Evolutionary conservation across 2,329 filamentous ascomycete species (phyloP), one percentile per base, ranked within the genome.

Genomic region (Cladosporium velox): DNA sequence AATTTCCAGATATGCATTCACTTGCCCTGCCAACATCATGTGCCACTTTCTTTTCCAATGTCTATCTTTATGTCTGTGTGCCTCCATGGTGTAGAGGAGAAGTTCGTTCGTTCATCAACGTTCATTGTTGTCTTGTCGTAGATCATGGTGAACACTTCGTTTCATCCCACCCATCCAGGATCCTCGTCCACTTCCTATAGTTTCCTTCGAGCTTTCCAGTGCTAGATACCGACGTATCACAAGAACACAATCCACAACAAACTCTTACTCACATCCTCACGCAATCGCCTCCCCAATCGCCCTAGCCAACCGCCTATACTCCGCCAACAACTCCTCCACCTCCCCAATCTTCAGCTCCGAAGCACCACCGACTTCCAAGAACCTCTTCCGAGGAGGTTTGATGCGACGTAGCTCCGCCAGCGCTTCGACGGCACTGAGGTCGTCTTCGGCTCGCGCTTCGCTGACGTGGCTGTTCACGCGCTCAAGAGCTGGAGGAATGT

Each of bases 301-400:
- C 44, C 75, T 77, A 24, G 81, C 81, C 63, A 84, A 71, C 62
- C 82, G 72, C 64, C 72, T 69, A 70, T 77, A 78, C 61, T 78
- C 77, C 67, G 52, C 67, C 63, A 78, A 68, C 68, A 78, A 68
- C 69, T 84, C 82, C 47, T 84, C 81, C 4, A 84, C 77, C 68
- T 84, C 82, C 12, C 78, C 81, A 54, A 84, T 64, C 72, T 76
- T 81, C 69, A 84, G 67, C 14, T 83, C 80, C 49, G 77, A 77
- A 49, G 79, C 79, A 69, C 80, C 79, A 64, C 79, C 78, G 2
- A 79, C 77, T 28, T 84, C 81, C 66, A 84, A 58, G 66, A 84
- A 84, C 52, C 78, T 75, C 72, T 81, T 83, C 57, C 78, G 72
- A 1, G 82, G 82, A n/a, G 81, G 81, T 21, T 78, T 74, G 28